Percentiles rank a stretch among this genome's conserved stretches.
Evolutionary conservation across 345 rosid species (phyloP).

Genomic region (Hevea brasiliensis): DNA sequence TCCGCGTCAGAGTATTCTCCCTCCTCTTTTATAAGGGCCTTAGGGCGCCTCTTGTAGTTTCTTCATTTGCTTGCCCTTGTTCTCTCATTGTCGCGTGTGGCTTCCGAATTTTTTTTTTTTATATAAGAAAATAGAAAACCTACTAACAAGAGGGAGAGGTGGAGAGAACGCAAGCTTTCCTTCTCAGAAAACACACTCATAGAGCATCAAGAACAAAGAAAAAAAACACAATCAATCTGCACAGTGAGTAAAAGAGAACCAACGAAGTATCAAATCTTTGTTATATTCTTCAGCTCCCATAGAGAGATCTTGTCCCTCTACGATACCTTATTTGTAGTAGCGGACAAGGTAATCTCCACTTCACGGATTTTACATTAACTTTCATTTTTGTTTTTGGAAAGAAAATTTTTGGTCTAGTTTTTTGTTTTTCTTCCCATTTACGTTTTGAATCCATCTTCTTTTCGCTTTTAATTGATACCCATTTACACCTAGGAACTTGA

Average conservation of each 20-base stretch:
- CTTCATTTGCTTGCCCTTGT: background rate
- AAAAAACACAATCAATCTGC: background rate
- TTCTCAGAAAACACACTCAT: background rate
- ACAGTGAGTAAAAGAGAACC: background rate
- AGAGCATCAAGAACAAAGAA: background rate
- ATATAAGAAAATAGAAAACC: background rate
- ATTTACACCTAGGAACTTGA: slow-evolving; percentile 22
- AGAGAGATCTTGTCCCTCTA: slow-evolving; percentile 39
- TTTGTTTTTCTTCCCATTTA: slow-evolving; percentile 16
- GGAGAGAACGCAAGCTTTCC: background rate
- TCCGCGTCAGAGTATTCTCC: background rate
- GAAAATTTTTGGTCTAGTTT: background rate
- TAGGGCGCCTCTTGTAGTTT: background rate
- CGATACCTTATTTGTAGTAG: slow-evolving; percentile 39
- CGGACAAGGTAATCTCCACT: slow-evolving; percentile 43
- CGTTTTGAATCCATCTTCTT: slow-evolving; percentile 21
- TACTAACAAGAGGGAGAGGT: background rate
- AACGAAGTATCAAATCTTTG: background rate
- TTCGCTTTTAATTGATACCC: slow-evolving; percentile 44
- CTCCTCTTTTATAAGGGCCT: slow-evolving; percentile 15
- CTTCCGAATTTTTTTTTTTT: slow-evolving; percentile 22
- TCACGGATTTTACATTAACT: background rate
- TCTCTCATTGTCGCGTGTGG: slow-evolving; percentile 27
- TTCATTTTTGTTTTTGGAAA: background rate
- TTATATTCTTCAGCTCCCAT: background rate